Evolutionary conservation across 139 green algal genomes (phyloP), one percentile per base, ranked within the genome.

Genomic region (Chara braunii): DNA sequence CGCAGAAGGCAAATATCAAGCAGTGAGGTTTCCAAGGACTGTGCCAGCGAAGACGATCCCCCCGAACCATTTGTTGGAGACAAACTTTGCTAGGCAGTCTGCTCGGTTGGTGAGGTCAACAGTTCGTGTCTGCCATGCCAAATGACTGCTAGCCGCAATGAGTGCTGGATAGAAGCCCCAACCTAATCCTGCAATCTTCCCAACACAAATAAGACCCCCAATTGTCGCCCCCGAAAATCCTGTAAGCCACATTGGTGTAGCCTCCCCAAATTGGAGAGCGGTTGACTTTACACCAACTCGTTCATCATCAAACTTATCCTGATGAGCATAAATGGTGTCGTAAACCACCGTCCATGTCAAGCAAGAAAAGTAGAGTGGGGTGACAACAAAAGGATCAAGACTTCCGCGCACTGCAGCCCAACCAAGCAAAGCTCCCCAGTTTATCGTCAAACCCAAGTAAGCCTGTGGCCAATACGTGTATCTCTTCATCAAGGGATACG

Each of bases 401-500:
- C 28, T 43, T 34, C 91, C 91, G 1, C 65, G 55, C 4, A 86
- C 86, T 14, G 93, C 93, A 2, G 88, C 75, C 70, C 83, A 97
- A 9, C 93, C 93, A 64, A 99, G 70, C 1, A 98, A 75, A 2
- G 87, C 91, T 0, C 93, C 93, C 88, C 92, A 99, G 70, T 99
- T 99, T 77, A 97, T 92, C 26, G 90, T 95, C 5, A 96, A 68
- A 5, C 93, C 93, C 28, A 99, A 85, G 53, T 87, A 94, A 0
- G 85, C 58, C 30, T 81, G 79, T 32, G 71, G 64, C 93, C 87
- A 96, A 50, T 83, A 83, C 0, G 90, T 98, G 43, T 96, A 29
- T 3, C 93, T 77, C 83, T 99, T 99, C 86, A 96, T 94, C 0
- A 91, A 43, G 0, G 93, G 93, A 75, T 99, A 99, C 1, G 83